These are phyloP conservation scores for Anisogramma anomala DNA, from an alignment of 2,329 filamentous ascomycete genomes.

Conservation along the genomic window DNA sequence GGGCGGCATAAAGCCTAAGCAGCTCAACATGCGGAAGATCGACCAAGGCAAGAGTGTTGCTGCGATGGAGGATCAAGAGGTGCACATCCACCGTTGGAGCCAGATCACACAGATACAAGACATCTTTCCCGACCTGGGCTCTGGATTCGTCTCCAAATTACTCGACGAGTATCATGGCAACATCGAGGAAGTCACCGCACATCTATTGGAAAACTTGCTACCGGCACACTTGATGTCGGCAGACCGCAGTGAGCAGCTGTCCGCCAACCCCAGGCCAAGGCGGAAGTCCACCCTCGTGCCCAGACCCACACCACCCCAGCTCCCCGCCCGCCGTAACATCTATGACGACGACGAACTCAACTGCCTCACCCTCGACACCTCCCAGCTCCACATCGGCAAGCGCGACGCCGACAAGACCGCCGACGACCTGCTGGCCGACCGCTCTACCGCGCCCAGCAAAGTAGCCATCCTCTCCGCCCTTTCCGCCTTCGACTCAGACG, in stretches of 20 bases:
- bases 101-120: constrained; percentile 87
- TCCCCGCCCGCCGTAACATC: constrained; percentile 55
- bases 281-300: constrained; percentile 37
- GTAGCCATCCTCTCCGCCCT: constrained; percentile 81
- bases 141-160: constrained; percentile 67
- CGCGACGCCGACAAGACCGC: constrained; percentile 50
- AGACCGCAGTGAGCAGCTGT: constrained; percentile 54
- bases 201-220: constrained; percentile 68
- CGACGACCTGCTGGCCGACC: constrained; percentile 60
- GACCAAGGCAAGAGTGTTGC: constrained; percentile 54
- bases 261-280: constrained; percentile 17
- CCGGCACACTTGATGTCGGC: constrained; percentile 53
- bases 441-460: constrained; percentile 57
- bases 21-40: constrained; percentile 40
- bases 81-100: constrained; percentile 73
- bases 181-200: constrained; percentile 67
- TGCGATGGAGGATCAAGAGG: constrained; percentile 27
- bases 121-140: constrained; percentile 77
- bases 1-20: constrained; percentile 38
- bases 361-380: constrained; percentile 51
- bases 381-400: constrained; percentile 70
- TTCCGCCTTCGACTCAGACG: constrained; percentile 80
- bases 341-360: constrained; percentile 77
- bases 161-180: constrained; percentile 70
- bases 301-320: constrained; percentile 43